A percentile compares a stretch with the other conserved stretches of the same genome.
phyloP scores from a whole-genome alignment of 768 basidiomycete species.

The Mycena epipterygia region DNA sequence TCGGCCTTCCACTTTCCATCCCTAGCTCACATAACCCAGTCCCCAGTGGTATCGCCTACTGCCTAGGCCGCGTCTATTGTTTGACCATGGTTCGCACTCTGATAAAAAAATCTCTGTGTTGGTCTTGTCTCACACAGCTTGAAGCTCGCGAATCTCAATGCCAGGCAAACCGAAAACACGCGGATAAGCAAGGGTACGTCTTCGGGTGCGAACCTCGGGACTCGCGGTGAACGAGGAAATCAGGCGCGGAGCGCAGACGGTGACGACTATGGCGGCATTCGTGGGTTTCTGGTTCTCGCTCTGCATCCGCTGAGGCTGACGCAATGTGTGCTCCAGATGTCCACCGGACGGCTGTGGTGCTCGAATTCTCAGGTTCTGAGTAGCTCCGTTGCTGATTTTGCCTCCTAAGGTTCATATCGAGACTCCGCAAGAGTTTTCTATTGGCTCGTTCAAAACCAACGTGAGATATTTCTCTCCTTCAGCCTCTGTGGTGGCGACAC shows the following conservation, averaged over 20 bases:
- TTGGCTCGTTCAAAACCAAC: too few species aligned
- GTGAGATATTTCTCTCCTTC: too few species aligned
- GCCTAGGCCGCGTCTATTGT: slow-evolving; percentile 13
- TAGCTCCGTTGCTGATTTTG: slow-evolving; percentile 5
- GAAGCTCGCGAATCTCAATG: slow-evolving; percentile 25
- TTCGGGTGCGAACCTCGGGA: not conserved
- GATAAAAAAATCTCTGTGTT: not conserved
- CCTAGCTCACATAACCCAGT: slow-evolving; percentile 18
- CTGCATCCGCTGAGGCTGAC: slow-evolving; percentile 1
- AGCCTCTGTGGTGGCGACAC: too few species aligned
- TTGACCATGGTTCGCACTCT: slow-evolving; percentile 15
- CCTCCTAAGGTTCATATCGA: slow-evolving; percentile 2
- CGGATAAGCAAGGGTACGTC: not conserved
- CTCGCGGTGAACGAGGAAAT: slow-evolving; percentile 1
- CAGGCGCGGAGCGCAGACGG: slow-evolving; percentile 5
- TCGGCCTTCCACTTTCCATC: slow-evolving; percentile 6
- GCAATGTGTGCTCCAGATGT: slow-evolving; percentile 13
- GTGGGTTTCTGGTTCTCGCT: slow-evolving; percentile 9
- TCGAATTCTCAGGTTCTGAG: slow-evolving; percentile 11
- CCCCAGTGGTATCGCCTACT: slow-evolving; percentile 9
- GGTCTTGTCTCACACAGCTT: not conserved
- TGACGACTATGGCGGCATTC: slow-evolving; percentile 5
- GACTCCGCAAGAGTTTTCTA: too few species aligned
- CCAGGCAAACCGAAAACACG: slow-evolving; percentile 1
- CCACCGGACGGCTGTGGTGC: not conserved